These are phyloP conservation scores for Cyberlindnera xylosilytica DNA, from an alignment of 805 yeast species.

Conservation along the genomic window DNA sequence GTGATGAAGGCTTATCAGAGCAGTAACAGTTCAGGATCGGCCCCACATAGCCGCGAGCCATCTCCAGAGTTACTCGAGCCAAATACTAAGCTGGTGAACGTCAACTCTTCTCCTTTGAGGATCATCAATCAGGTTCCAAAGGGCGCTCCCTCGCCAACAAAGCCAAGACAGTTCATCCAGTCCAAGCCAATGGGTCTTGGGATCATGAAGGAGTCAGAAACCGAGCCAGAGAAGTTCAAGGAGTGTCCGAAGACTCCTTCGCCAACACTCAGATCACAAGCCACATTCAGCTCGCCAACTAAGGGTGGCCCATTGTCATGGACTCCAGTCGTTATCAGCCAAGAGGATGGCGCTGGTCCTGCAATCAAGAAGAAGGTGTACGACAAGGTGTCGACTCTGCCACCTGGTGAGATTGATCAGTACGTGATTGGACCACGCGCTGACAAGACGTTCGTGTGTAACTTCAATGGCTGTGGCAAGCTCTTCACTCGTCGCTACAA, in stretches of 20 bases:
- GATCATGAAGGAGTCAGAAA: constrained; percentile 18
- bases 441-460: constrained; percentile 69
- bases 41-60: constrained; percentile 11
- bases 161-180: constrained; percentile 13
- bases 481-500: constrained; percentile 85
- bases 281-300: constrained; percentile 24
- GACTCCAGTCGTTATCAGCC: constrained; percentile 26
- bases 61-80: constrained; percentile 11
- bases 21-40: constrained; percentile 7
- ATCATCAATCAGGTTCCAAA: not conserved
- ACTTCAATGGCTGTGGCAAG: constrained; percentile 76
- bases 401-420: constrained; percentile 85
- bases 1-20: constrained; percentile 9
- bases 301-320: constrained; percentile 18
- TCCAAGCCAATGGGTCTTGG: constrained; percentile 16
- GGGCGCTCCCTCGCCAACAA: constrained; percentile 11
- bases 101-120: constrained; percentile 8
- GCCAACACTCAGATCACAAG: constrained; percentile 40
- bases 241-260: constrained; percentile 40
- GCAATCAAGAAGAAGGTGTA: constrained; percentile 23
- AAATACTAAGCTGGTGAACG: not conserved
- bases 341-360: constrained; percentile 2
- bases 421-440: constrained; percentile 79
- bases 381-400: constrained; percentile 55
- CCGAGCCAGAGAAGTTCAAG: constrained; percentile 33